Conservation (phyloP, 495 filamentous ascomycete genomes). For the Lasiosphaeris hirsuta region DNA sequence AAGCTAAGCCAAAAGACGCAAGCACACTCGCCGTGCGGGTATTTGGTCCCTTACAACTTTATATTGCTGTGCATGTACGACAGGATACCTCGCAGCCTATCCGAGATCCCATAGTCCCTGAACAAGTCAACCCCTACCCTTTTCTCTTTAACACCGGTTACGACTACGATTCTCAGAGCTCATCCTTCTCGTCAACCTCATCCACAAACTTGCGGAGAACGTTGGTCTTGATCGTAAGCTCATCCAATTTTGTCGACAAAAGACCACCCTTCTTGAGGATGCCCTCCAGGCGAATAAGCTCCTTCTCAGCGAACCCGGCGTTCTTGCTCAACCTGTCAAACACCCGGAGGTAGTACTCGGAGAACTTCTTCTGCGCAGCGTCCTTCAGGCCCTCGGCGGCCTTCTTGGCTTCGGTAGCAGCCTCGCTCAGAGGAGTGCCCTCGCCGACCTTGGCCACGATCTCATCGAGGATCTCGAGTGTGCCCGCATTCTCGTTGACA, state of each 20-base stretch:
- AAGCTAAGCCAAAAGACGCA: neutral
- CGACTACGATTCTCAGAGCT: constrained; percentile 51
- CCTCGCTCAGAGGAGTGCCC: constrained; percentile 53
- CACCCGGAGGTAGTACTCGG: constrained; percentile 91
- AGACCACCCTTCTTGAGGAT: constrained; percentile 83
- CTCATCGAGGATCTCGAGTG: constrained; percentile 69
- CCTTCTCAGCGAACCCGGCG: constrained; percentile 77
- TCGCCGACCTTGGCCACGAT: constrained; percentile 66
- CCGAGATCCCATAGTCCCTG: no score
- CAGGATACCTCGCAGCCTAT: no score
- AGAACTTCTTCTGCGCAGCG: constrained; percentile 61
- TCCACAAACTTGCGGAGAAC: constrained; percentile 75
- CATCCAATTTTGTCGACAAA: constrained; percentile 82
- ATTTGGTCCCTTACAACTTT: neutral
- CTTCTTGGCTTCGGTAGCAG: constrained; percentile 65
- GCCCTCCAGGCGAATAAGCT: constrained; percentile 73
- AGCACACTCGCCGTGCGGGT: neutral
- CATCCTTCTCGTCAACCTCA: constrained; percentile 55
- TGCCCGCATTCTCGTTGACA: constrained; percentile 76
- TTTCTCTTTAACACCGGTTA: neutral
- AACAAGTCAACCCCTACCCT: neutral
- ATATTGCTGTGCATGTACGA: no score
- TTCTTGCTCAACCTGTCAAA: constrained; percentile 77
- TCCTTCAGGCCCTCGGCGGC: constrained; percentile 64
- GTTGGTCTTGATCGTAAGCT: constrained; percentile 82